These are phyloP conservation scores for Tanacetum coccineum DNA, from an alignment of 129 eudicot genomes.

Conservation along the genomic window DNA sequence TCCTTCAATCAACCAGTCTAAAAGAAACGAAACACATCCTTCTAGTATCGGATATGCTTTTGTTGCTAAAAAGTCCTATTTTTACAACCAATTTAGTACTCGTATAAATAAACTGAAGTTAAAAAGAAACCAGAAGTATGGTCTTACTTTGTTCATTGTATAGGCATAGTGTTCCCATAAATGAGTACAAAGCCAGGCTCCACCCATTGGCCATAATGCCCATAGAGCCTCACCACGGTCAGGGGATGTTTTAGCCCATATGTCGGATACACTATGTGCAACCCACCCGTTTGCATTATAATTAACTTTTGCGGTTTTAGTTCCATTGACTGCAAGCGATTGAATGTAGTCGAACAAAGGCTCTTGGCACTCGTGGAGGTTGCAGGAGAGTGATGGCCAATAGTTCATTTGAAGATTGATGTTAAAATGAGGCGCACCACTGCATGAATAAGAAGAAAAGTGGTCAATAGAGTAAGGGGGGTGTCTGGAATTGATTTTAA, in stretches of 20 bases:
- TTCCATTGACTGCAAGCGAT: conserved; percentile 52
- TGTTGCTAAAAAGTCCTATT: conserved; percentile 42
- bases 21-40: conserved; percentile 50
- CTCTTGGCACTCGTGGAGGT: conserved; percentile 68
- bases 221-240: conserved; percentile 53
- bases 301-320: conserved; percentile 57
- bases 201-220: conserved; percentile 83
- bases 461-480: too few relatives aligned
- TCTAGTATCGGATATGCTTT: conserved; percentile 61
- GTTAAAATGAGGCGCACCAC: conserved; percentile 71
- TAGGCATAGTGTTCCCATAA: conserved; percentile 63
- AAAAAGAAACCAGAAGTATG: background rate
- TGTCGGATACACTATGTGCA: conserved; percentile 58
- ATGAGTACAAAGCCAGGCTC: conserved; percentile 80
- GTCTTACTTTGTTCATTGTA: conserved; percentile 53
- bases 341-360: conserved; percentile 54
- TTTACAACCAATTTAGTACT: conserved; percentile 5
- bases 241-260: conserved; percentile 80
- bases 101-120: background rate
- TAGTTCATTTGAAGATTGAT: conserved; percentile 67
- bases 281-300: conserved; percentile 72
- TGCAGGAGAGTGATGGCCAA: conserved; percentile 42
- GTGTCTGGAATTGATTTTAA: too few relatives aligned
- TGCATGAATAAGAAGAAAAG: background rate
- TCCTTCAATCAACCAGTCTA: conserved; percentile 72